Evolutionary conservation across 257 asterid genomes (phyloP).

Genomic region (Rauvolfia tetraphylla): DNA sequence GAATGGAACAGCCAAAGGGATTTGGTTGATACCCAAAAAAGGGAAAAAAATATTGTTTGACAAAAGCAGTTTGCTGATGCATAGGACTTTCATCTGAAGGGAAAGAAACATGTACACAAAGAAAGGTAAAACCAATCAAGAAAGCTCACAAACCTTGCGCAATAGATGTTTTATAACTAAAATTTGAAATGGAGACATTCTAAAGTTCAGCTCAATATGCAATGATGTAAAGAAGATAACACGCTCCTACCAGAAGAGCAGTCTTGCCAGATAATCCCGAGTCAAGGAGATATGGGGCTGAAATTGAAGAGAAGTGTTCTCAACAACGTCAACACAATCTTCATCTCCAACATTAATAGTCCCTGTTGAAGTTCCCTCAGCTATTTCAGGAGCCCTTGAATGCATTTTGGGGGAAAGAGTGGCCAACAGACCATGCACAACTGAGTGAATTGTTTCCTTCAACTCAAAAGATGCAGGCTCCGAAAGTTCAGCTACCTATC

Average conservation of each 20-base stretch:
- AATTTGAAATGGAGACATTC: neutral
- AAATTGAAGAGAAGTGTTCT: conserved; percentile 78
- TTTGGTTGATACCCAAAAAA: neutral
- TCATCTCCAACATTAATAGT: conserved; percentile 39
- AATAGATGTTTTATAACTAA: neutral
- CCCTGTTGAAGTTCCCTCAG: conserved; percentile 43
- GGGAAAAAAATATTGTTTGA: neutral
- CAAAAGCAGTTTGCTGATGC: neutral
- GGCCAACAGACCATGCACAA: conserved; percentile 92
- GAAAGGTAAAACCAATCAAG: neutral
- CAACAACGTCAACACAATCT: conserved; percentile 76
- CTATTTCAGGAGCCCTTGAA: conserved; percentile 61
- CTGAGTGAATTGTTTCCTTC: conserved; percentile 73
- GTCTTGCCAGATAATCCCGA: conserved; percentile 91
- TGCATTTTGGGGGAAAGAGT: conserved; percentile 97
- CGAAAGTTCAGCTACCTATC: conserved; percentile 88
- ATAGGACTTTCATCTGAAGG: neutral
- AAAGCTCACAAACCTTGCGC: neutral
- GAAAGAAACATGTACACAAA: conserved; percentile 3
- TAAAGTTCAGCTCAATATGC: neutral
- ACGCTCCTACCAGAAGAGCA: conserved; percentile 64
- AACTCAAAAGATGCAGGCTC: conserved; percentile 77
- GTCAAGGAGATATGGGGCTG: conserved; percentile 80
- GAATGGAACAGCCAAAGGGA: neutral
- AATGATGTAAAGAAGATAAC: neutral